These are phyloP conservation scores for Trebouxia sp. DNA, from an alignment of 139 green algal species.

Conservation along the genomic window DNA sequence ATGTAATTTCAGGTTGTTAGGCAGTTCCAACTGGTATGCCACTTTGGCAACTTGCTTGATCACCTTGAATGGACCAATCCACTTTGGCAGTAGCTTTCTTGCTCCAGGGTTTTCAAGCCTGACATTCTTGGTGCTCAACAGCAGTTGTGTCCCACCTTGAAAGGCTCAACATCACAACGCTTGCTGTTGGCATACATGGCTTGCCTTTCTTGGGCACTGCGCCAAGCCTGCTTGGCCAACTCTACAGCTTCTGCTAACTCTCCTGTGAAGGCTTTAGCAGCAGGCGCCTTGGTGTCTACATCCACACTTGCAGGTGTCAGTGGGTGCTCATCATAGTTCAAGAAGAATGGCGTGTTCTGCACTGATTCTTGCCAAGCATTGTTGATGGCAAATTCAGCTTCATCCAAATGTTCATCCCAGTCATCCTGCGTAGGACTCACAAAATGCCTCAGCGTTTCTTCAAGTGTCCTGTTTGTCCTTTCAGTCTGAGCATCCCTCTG, in stretches of 20 bases:
- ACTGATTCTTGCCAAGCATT: conserved; percentile 33
- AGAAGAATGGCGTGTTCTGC: conserved; percentile 42
- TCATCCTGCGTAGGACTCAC: conserved; percentile 36
- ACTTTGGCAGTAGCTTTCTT: not conserved
- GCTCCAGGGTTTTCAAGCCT: not conserved
- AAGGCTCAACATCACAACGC: not conserved
- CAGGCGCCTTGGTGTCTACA: not conserved
- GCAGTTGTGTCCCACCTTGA: not conserved
- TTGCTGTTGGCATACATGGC: not conserved
- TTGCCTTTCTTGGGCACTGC: not conserved
- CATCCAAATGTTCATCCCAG: conserved; percentile 50
- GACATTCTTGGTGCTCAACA: not conserved
- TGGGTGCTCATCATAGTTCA: conserved; percentile 45
- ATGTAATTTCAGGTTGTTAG: not conserved
- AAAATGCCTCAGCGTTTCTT: conserved; percentile 61
- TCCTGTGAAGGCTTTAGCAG: not conserved
- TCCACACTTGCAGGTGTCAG: not conserved
- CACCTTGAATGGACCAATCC: not conserved
- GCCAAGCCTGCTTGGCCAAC: not conserved
- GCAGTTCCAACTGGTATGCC: not conserved
- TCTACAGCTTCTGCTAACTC: not conserved
- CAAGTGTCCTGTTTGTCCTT: conserved; percentile 53
- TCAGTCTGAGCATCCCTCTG: conserved; percentile 73
- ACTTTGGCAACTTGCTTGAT: not conserved
- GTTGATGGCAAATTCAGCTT: conserved; percentile 60